A percentile compares a stretch with the other conserved stretches of the same genome.
Conservation (phyloP, 2,329 filamentous ascomycete species). For the Aspergillus sp. region DNA sequence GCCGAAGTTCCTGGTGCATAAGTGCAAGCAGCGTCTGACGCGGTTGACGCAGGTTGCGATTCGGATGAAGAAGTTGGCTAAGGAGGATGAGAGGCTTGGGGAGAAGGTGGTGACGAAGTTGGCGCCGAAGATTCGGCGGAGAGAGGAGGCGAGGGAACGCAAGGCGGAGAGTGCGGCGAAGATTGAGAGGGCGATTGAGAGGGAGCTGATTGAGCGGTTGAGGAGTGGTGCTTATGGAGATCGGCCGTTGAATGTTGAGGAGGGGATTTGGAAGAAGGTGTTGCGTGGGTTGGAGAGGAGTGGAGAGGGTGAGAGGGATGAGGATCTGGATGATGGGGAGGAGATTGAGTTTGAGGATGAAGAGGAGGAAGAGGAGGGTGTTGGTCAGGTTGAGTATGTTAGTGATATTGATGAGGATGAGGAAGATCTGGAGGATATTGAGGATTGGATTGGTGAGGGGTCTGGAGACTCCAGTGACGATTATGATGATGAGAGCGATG, state of each 20-base stretch:
- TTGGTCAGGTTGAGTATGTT: conserved; percentile 85
- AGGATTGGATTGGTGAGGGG: conserved; percentile 87
- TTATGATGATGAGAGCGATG: conserved; percentile 56
- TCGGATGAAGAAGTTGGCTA: conserved; percentile 71
- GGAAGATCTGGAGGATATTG: conserved; percentile 85
- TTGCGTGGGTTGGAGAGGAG: conserved; percentile 84
- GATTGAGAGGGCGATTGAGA: conserved; percentile 92
- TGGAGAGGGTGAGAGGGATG: conserved; percentile 78
- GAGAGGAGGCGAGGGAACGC: conserved; percentile 74
- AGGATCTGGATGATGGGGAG: conserved; percentile 86
- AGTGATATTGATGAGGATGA: conserved; percentile 82
- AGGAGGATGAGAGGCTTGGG: conserved; percentile 84
- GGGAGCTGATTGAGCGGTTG: conserved; percentile 88
- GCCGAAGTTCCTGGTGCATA: conserved; percentile 89
- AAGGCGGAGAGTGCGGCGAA: conserved; percentile 84
- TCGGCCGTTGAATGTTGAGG: conserved; percentile 90
- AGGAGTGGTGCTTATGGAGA: conserved; percentile 93
- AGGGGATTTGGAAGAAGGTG: conserved; percentile 96
- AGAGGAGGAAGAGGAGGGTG: conserved; percentile 70
- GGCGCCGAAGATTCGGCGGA: conserved; percentile 81
- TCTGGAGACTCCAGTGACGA: conserved; percentile 55
- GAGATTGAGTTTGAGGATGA: conserved; percentile 74
- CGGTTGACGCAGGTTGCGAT: conserved; percentile 90
- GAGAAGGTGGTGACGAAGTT: conserved; percentile 86
- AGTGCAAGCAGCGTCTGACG: conserved; percentile 94